Conservation (phyloP, 805 yeast genomes). For the Suhomyces canberraensis region DNA sequence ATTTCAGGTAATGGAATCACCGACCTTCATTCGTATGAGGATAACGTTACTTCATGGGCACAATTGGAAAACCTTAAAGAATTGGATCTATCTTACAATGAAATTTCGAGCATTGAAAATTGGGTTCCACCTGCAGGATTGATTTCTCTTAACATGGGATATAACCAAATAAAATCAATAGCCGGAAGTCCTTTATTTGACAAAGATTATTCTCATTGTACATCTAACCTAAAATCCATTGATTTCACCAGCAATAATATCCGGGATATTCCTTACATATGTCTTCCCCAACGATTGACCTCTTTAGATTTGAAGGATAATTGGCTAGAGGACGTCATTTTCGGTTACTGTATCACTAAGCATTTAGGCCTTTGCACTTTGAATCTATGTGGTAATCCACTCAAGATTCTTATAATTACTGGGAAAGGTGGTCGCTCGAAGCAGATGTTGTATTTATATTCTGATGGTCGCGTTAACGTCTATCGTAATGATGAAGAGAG, state of each 20-base stretch:
- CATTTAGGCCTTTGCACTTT: constrained; percentile 11
- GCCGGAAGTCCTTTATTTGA: constrained; percentile 3
- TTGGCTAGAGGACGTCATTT: constrained; percentile 12
- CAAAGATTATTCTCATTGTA: constrained; percentile 1
- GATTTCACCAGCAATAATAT: constrained; percentile 2
- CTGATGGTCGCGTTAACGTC: constrained; percentile 16
- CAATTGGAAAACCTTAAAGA: constrained; percentile 20
- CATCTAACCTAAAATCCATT: constrained; percentile 4
- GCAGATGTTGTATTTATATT: constrained; percentile 16
- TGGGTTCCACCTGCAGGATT: constrained; percentile 16
- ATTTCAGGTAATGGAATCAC: constrained; percentile 24
- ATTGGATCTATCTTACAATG: constrained; percentile 23
- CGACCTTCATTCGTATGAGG: constrained; percentile 20
- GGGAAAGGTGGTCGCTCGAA: constrained; percentile 8
- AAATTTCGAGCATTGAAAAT: constrained; percentile 14
- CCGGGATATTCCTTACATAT: constrained; percentile 4
- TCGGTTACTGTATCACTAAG: constrained; percentile 8
- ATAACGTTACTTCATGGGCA: constrained; percentile 17
- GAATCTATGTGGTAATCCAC: constrained; percentile 11
- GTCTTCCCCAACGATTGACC: constrained; percentile 7
- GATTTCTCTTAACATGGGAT: constrained; percentile 18
- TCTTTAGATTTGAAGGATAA: constrained; percentile 7
- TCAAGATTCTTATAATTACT: constrained; percentile 1
- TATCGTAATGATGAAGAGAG: constrained; percentile 6
- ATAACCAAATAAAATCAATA: constrained; percentile 15